phyloP scores from a whole-genome alignment of 75 land plant genomes.

The Pinus albicaulis region DNA sequence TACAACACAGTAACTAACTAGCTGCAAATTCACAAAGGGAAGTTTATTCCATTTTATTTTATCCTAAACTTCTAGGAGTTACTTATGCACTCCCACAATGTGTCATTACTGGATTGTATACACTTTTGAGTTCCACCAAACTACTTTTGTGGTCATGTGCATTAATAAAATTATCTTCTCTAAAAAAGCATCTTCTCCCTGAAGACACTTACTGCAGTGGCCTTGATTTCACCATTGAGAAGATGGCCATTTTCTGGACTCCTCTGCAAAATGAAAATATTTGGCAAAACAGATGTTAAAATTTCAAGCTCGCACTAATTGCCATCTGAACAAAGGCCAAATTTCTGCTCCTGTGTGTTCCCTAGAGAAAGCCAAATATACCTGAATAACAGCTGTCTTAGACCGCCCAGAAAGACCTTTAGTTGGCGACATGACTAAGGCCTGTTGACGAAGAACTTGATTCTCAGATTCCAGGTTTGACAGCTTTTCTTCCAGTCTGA shows the following conservation, averaged over 20 bases:
- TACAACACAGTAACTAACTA: not conserved
- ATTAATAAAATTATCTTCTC: not conserved
- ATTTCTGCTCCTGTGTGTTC: not conserved
- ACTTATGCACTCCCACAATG: constrained; percentile 1
- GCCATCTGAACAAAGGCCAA: not conserved
- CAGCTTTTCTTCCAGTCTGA: constrained; percentile 80
- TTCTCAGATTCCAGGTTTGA: constrained; percentile 69
- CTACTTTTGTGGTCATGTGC: not conserved
- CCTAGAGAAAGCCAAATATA: constrained; percentile 10
- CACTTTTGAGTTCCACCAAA: not conserved
- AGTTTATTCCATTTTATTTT: not conserved
- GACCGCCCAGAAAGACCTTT: constrained; percentile 48
- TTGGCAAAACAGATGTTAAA: not conserved
- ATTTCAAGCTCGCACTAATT: not conserved
- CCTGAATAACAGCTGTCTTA: constrained; percentile 68
- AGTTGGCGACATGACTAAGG: constrained; percentile 76
- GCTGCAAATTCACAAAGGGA: not conserved
- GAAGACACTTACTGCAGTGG: constrained; percentile 35
- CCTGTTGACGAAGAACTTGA: constrained; percentile 86
- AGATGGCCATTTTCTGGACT: constrained; percentile 69
- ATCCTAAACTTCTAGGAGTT: not conserved
- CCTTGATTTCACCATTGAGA: constrained; percentile 61
- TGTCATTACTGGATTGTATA: not conserved
- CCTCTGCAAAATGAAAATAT: constrained; percentile 50
- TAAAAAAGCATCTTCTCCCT: not conserved